Evolutionary conservation across 495 filamentous ascomycete genomes (phyloP).

Genomic region (Lasiosphaeris hirsuta): DNA sequence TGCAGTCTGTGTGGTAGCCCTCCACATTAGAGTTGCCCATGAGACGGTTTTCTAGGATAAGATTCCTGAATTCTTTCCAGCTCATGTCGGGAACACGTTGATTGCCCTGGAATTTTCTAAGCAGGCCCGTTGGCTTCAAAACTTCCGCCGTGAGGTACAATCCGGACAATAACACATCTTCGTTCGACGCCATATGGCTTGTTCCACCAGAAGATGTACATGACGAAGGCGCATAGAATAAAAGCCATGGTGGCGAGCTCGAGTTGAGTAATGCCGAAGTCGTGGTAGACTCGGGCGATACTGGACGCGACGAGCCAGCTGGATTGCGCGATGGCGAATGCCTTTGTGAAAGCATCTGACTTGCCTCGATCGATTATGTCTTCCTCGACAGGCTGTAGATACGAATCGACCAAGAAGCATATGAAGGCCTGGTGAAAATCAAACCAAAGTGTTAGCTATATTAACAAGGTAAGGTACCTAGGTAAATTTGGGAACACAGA

Average conservation of each 20-base stretch:
- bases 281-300: slow-evolving; percentile 21
- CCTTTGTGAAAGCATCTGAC: slow-evolving; percentile 30
- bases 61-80: neutral
- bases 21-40: too few relatives aligned
- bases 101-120: neutral
- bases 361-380: slow-evolving; percentile 32
- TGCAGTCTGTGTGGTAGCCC: too few relatives aligned
- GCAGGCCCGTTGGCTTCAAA: too few relatives aligned
- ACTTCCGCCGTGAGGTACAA: neutral
- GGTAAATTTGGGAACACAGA: too few relatives aligned
- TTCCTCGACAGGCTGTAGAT: neutral
- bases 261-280: slow-evolving; percentile 31
- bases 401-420: neutral
- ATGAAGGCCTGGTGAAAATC: neutral
- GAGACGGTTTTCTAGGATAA: neutral
- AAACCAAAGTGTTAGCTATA: too few relatives aligned
- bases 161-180: slow-evolving; percentile 8
- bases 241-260: slow-evolving; percentile 36
- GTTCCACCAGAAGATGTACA: slow-evolving; percentile 38
- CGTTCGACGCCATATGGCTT: slow-evolving; percentile 34
- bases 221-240: slow-evolving; percentile 33
- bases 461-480: too few relatives aligned
- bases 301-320: slow-evolving; percentile 37
- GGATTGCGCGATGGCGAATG: slow-evolving; percentile 35
- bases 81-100: neutral